Percentiles rank a stretch among this genome's conserved stretches.
These are phyloP conservation scores for Camellia japonica DNA, from an alignment of 148 eudicot species.

Conservation along the genomic window DNA sequence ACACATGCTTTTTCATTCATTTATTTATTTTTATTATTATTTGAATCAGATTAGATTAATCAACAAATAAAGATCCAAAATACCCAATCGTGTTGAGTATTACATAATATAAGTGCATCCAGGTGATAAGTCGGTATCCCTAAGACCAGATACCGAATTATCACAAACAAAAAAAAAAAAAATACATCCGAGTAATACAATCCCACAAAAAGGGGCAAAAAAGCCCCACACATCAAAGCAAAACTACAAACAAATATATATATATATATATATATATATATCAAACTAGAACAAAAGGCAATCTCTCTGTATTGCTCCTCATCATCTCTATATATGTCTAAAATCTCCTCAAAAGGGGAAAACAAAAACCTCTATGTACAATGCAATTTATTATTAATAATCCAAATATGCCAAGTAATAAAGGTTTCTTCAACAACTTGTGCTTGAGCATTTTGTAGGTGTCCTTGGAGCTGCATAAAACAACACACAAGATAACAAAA, in stretches of 20 bases:
- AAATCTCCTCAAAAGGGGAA: not conserved
- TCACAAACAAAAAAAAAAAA: not conserved
- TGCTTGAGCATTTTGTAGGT: conserved; percentile 25
- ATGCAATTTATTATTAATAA: not conserved
- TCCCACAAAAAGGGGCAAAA: too few species aligned
- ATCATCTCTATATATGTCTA: conserved; percentile 8
- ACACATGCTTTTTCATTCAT: too few species aligned
- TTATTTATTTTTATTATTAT: too few species aligned
- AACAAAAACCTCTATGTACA: conserved; percentile 20
- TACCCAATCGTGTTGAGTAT: too few species aligned
- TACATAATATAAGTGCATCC: too few species aligned
- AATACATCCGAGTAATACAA: not conserved
- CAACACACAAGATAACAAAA: not conserved
- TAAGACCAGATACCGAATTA: not conserved
- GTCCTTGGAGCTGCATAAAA: conserved; percentile 42
- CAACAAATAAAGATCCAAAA: too few species aligned
- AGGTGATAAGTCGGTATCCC: too few species aligned
- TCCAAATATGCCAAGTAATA: not conserved
- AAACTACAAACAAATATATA: not conserved
- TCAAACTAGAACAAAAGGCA: not conserved
- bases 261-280: not conserved
- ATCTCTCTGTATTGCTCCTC: conserved; percentile 8
- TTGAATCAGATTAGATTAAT: too few species aligned
- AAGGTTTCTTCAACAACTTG: conserved; percentile 15
- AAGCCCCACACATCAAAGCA: too few species aligned